These are phyloP conservation scores for Casuarina glauca DNA, from an alignment of 306 rosid species.

Conservation along the genomic window DNA sequence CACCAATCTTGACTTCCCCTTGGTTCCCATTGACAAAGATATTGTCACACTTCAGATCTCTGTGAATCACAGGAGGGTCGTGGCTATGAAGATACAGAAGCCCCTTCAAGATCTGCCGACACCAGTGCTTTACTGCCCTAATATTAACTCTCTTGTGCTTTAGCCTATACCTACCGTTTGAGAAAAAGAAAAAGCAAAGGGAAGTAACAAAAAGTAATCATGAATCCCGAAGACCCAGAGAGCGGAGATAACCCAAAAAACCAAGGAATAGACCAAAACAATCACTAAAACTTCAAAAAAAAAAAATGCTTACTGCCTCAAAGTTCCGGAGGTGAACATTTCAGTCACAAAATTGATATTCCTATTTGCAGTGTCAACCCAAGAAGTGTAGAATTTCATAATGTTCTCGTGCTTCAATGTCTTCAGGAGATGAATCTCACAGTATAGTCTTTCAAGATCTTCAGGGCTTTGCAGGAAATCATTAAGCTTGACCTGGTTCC, in stretches of 20 bases:
- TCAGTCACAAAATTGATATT: conserved; percentile 95
- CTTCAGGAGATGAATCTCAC: conserved; percentile 91
- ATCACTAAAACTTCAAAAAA: not conserved
- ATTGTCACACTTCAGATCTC: conserved; percentile 98
- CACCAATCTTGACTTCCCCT: conserved; percentile 97
- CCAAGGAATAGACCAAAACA: not conserved
- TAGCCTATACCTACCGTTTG: conserved; percentile 62
- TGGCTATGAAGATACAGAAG: conserved; percentile 89
- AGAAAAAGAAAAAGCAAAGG: not conserved
- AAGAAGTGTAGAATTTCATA: conserved; percentile 87
- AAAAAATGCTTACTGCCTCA: conserved; percentile 71
- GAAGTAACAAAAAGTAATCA: conserved; percentile 14
- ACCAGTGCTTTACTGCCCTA: conserved; percentile 94
- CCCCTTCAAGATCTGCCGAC: conserved; percentile 89
- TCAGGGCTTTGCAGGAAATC: conserved; percentile 92
- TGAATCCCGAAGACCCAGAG: conserved; percentile 31
- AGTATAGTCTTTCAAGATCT: conserved; percentile 92
- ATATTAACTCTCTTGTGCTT: conserved; percentile 81
- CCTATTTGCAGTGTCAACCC: conserved; percentile 89
- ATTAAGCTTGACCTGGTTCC: conserved; percentile 90
- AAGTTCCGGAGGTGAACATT: conserved; percentile 96
- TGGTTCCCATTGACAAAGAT: conserved; percentile 92
- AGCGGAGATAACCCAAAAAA: conserved; percentile 6
- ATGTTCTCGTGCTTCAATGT: conserved; percentile 84
- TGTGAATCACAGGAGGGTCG: conserved; percentile 92